These are phyloP conservation scores for Dioszegia aurantiaca DNA, from an alignment of 768 basidiomycete species.

Conservation along the genomic window DNA sequence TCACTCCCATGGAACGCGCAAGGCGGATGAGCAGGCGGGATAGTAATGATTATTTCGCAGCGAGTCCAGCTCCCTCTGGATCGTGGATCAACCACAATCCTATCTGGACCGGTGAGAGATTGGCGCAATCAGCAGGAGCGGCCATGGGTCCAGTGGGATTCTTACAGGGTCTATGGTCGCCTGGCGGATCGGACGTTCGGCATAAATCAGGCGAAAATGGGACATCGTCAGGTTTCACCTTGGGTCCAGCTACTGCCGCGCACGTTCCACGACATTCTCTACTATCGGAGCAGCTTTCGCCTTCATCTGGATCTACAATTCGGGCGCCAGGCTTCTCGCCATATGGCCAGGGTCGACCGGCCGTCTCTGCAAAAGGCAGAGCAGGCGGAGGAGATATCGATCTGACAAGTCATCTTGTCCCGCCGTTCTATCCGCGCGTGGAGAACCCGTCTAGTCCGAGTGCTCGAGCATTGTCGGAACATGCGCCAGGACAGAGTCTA, in stretches of 20 bases:
- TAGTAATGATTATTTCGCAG: slow-evolving; percentile 35
- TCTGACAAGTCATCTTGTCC: slow-evolving; percentile 19
- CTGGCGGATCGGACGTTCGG: slow-evolving; percentile 53
- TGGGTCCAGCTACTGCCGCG: slow-evolving; percentile 27
- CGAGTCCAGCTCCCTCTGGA: slow-evolving; percentile 14
- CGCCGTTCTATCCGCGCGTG: slow-evolving; percentile 27
- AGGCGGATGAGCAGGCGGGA: slow-evolving; percentile 61
- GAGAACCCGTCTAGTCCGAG: slow-evolving; percentile 57
- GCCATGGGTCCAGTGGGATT: slow-evolving; percentile 44
- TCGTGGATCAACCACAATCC: neutral
- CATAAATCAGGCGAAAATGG: slow-evolving; percentile 12
- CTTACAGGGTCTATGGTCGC: slow-evolving; percentile 64
- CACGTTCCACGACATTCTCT: slow-evolving; percentile 25
- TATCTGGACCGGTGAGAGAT: slow-evolving; percentile 23
- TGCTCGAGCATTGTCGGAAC: slow-evolving; percentile 74
- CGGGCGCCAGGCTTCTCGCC: neutral
- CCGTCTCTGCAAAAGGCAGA: neutral
- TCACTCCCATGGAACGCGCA: slow-evolving; percentile 82
- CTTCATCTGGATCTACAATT: slow-evolving; percentile 10
- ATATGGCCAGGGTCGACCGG: slow-evolving; percentile 5
- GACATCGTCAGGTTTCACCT: slow-evolving; percentile 16
- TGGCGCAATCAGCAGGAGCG: slow-evolving; percentile 50
- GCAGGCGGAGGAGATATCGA: slow-evolving; percentile 2
- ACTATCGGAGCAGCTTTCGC: slow-evolving; percentile 32
- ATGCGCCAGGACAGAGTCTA: slow-evolving; percentile 84